phyloP scores from a whole-genome alignment of 164 flowering plant genomes.

The Sedum album region DNA sequence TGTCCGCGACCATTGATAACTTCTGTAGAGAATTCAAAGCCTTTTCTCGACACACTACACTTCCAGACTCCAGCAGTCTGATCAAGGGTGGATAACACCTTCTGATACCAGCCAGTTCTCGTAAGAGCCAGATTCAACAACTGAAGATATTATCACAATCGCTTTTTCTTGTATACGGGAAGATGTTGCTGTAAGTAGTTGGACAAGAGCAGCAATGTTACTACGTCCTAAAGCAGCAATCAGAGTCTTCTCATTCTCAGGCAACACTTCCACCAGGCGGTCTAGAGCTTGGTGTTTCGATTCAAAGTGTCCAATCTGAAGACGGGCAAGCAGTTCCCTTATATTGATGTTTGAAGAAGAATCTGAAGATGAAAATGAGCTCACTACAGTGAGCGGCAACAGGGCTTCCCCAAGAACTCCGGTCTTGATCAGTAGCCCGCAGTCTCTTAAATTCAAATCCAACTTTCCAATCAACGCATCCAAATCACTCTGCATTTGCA shows the following conservation, averaged over 20 bases:
- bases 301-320: slow-evolving; percentile 89
- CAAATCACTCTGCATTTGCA: slow-evolving; percentile 86
- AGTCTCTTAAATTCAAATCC: slow-evolving; percentile 73
- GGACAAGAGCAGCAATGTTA: slow-evolving; percentile 67
- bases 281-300: slow-evolving; percentile 79
- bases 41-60: slow-evolving; percentile 59
- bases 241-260: slow-evolving; percentile 68
- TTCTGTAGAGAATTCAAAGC: slow-evolving; percentile 75
- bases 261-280: slow-evolving; percentile 56
- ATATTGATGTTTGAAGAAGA: slow-evolving; percentile 18
- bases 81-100: slow-evolving; percentile 77
- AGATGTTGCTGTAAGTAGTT: slow-evolving; percentile 66
- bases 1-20: slow-evolving; percentile 67
- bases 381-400: slow-evolving; percentile 24
- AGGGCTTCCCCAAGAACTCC: slow-evolving; percentile 74
- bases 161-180: slow-evolving; percentile 67
- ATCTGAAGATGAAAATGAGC: slow-evolving; percentile 30
- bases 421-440: slow-evolving; percentile 71
- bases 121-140: slow-evolving; percentile 72
- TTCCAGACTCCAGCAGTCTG: slow-evolving; percentile 73
- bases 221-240: slow-evolving; percentile 56
- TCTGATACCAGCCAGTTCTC: slow-evolving; percentile 80
- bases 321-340: slow-evolving; percentile 76
- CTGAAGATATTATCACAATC: slow-evolving; percentile 51
- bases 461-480: slow-evolving; percentile 64